Conservation (phyloP, 164 flowering plant genomes). For the Hamamelis virginiana region DNA sequence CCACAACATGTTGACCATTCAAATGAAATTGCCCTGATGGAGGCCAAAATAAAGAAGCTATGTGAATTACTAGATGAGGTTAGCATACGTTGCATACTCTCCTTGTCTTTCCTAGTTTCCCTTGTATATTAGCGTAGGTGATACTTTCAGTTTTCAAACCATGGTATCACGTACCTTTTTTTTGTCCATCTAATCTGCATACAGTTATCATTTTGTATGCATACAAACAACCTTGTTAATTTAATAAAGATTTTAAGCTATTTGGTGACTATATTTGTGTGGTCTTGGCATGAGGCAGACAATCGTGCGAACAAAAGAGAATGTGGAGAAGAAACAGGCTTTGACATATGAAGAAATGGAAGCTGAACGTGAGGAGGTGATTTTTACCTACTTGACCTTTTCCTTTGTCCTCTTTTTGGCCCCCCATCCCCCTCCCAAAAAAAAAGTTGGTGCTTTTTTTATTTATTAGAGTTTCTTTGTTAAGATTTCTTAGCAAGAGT, state of each 20-base stretch:
- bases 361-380: conserved; percentile 91
- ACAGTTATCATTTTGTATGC: neutral
- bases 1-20: conserved; percentile 41
- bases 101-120: neutral
- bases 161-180: neutral
- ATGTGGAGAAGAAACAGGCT: conserved; percentile 92
- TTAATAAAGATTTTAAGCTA: neutral
- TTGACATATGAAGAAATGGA: conserved; percentile 94
- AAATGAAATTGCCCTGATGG: conserved; percentile 78
- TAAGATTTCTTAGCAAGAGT: neutral
- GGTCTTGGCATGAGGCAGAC: conserved; percentile 44
- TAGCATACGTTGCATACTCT: conserved; percentile 6
- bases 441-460: neutral
- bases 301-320: conserved; percentile 80
- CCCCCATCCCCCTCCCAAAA: neutral
- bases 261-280: neutral
- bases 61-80: conserved; percentile 89
- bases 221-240: neutral
- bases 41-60: conserved; percentile 68
- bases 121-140: neutral
- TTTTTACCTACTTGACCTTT: neutral
- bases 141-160: conserved; percentile 1
- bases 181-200: neutral
- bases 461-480: neutral
- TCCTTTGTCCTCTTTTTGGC: no score